Evolutionary conservation across 805 yeast genomes (phyloP), one percentile per base, ranked within the genome.

Genomic region (Candida chauliodis): DNA sequence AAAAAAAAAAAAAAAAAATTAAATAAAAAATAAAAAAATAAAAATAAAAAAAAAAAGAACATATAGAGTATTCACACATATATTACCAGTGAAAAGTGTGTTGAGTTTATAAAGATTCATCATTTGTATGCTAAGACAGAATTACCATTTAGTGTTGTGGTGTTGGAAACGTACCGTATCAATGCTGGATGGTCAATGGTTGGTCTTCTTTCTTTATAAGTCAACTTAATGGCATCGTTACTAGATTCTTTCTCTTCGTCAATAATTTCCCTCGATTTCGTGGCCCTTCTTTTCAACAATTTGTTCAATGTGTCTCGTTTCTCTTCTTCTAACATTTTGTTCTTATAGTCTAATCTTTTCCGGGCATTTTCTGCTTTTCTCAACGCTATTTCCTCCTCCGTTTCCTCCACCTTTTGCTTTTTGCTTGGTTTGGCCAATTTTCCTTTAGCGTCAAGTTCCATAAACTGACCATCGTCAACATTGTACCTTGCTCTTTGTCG

Each of bases 231-330:
- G 4, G 40, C 44, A 6, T 33, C 36, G 15, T 24, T 13, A 28
- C 15, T 27, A 7, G 56, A 61, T 18, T 64, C 70, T 17, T 47
- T 53, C 8, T 40, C 37, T 13, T 31, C 36, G 24, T 55, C 57
- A 28, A 54, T 58, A 3, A 50, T 55, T 30, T 65, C 75, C 47
- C 84, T 67, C 1, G 79, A 76, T 55, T 84, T 84, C 34, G 78
- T 79, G 0, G 96, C 96, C 46, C 96, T 74, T 58, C 90, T 79
- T 60, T 86, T 82, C 46, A 91, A 68, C 46, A 91, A 66, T 57
- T 86, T 87, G 58, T 91, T 91, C 47, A 91, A 71, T 0, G 97
- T 90, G 47, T 91, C 97, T 53, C 81, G 77, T 56, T 93, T 93
- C 59, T 93, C 98, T 58, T 87, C 96, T 53, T 90, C 97, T 28